These are phyloP conservation scores for Yamadazyma trypodendri DNA, from an alignment of 1,139 yeast species.

Conservation along the genomic window DNA sequence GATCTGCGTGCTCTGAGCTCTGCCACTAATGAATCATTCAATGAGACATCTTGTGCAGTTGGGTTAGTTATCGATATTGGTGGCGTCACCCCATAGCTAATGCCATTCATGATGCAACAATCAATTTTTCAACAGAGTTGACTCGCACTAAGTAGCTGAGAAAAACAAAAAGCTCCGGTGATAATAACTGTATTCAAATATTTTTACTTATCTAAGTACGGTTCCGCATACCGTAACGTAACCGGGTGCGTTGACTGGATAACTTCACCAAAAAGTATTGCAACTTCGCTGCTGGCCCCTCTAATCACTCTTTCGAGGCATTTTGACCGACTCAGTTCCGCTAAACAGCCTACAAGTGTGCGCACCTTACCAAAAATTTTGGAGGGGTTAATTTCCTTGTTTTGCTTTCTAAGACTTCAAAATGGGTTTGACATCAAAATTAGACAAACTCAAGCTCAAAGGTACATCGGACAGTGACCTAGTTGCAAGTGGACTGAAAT, in stretches of 20 bases:
- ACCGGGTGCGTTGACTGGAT: no score
- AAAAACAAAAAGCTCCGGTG: no score
- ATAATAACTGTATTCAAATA: no score
- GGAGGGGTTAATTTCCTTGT: background rate
- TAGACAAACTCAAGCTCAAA: slow-evolving; percentile 18
- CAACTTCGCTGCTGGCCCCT: no score
- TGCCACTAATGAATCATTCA: slow-evolving; percentile 73
- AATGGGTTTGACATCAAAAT: slow-evolving; percentile 39
- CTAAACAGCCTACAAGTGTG: no score
- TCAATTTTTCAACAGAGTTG: background rate
- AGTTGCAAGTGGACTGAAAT: slow-evolving; percentile 7
- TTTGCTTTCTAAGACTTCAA: background rate
- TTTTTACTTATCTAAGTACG: no score
- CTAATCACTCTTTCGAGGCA: no score
- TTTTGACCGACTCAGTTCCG: no score
- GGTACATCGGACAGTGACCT: slow-evolving; percentile 2
- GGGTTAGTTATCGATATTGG: slow-evolving; percentile 87
- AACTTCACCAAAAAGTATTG: no score
- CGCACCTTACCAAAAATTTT: background rate
- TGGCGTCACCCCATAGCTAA: slow-evolving; percentile 76
- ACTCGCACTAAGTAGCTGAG: background rate
- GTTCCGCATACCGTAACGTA: no score
- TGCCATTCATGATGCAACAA: slow-evolving; percentile 20
- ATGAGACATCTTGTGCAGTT: slow-evolving; percentile 69
- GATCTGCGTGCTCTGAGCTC: slow-evolving; percentile 86